Evolutionary conservation across 1,139 yeast genomes (phyloP).

Genomic region (Candida sanyaensis): DNA sequence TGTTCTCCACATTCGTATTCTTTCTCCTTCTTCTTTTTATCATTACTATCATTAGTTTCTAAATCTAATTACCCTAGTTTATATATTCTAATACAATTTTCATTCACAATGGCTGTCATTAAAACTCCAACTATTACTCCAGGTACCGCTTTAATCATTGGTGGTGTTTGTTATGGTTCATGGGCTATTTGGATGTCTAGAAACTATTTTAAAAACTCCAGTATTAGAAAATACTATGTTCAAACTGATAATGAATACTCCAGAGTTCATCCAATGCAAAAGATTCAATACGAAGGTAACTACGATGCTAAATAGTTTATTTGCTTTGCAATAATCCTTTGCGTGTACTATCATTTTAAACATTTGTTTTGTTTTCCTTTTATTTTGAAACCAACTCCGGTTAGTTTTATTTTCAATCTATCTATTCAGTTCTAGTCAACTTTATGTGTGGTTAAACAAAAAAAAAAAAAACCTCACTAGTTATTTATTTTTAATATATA

Average conservation of each 20-base stretch:
- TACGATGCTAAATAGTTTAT: constrained; percentile 1
- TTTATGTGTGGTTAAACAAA: neutral
- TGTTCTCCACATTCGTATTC: neutral
- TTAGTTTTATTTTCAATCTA: neutral
- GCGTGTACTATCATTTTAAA: no score
- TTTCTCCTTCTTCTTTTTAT: neutral
- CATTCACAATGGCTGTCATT: constrained; percentile 8
- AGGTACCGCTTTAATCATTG: constrained; percentile 31
- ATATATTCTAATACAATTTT: neutral
- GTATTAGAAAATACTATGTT: constrained; percentile 31
- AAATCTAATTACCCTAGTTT: neutral
- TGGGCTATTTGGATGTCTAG: constrained; percentile 40
- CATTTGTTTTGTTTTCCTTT: neutral
- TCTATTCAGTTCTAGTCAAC: neutral
- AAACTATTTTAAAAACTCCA: constrained; percentile 32
- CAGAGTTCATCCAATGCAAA: constrained; percentile 25
- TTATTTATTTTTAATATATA: neutral
- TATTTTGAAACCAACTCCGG: neutral
- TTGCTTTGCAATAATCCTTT: neutral
- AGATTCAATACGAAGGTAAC: constrained; percentile 17
- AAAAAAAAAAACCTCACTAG: no score
- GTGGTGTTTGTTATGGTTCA: constrained; percentile 37
- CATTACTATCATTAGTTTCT: neutral
- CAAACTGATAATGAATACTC: constrained; percentile 32
- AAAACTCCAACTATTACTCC: constrained; percentile 21